Evolutionary conservation across 1,139 yeast genomes (phyloP), one percentile per base, ranked within the genome.

Genomic region (Candida glucosophila): DNA sequence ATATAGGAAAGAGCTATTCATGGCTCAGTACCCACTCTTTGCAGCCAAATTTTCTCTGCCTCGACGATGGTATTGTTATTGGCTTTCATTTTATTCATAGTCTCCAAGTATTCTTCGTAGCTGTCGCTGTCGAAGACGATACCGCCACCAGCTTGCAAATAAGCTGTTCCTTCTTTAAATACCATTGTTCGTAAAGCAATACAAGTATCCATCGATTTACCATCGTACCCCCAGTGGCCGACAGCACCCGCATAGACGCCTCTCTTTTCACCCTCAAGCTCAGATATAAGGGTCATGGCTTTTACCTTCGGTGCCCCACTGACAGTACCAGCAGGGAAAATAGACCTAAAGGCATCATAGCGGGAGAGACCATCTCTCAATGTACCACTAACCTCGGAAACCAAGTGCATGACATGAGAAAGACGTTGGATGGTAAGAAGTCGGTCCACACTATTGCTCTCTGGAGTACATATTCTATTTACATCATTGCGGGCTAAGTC

Each of bases 171-270:
- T 40, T 88, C 85, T 49, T 90, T 90, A 46, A 72, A 81, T 21
- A 90, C 90, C 97, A 90, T 90, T 1, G 98, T 90, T 57, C 98
- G 73, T 41, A 90, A 64, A 0, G 98, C 98, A 48, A 90, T 90
- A 57, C 98, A 90, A 1, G 97, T 90, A 48, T 90, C 93, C 97
- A 90, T 90, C 15, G 86, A 71, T 41, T 73, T 75, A 11, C 92
- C 85, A 44, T 85, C 95, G 49, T 86, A 90, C 2, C 95, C 88
- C 95, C 96, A 90, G 51, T 82, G 81, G 7, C 98, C 98, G n/a
- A 90, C 96, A 1, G 98, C 98, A 36, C 98, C 98, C 2, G 98
- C 98, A 48, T 90, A 90, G 9, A 88, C 88, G 22, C 98, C 98
- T 46, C 98, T 70, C 47, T 86, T 83, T 48, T 90, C 97, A 37